A percentile compares a stretch with the other conserved stretches of the same genome.
phyloP scores from a whole-genome alignment of 331 rosid genomes.

The Malus hybrid region DNA sequence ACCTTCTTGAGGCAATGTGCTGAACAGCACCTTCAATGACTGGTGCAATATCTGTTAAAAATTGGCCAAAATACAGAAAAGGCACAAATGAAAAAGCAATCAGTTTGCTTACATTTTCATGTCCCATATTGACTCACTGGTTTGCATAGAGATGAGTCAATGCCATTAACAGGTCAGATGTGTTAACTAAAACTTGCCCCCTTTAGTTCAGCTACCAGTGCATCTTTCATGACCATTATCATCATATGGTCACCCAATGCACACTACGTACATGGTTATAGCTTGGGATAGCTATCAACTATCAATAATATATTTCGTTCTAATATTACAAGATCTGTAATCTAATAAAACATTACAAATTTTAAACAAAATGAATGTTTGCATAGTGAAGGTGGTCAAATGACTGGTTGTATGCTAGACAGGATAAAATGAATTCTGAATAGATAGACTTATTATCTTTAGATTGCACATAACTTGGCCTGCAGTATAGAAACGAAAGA shows the following conservation, averaged over 20 bases:
- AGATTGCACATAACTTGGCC: not conserved
- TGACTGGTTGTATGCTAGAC: not conserved
- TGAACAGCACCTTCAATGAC: slow-evolving; percentile 99
- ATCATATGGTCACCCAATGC: not conserved
- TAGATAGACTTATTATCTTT: not conserved
- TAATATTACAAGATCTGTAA: not conserved
- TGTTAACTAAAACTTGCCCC: not conserved
- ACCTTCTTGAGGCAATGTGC: slow-evolving; percentile 94
- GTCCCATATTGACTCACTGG: not conserved
- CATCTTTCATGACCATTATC: not conserved
- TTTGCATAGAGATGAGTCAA: not conserved
- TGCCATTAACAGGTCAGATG: not conserved
- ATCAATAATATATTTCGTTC: not conserved
- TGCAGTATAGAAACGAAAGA: not conserved
- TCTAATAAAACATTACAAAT: too few relatives aligned
- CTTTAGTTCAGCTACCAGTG: not conserved
- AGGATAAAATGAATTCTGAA: not conserved
- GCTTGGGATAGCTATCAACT: not conserved
- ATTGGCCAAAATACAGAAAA: slow-evolving; percentile 4
- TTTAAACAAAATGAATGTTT: too few relatives aligned
- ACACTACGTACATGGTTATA: not conserved
- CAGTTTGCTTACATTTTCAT: not conserved
- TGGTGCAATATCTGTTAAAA: slow-evolving; percentile 82
- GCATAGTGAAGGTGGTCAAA: not conserved
- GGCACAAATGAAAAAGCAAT: slow-evolving; percentile 6